Conservation (phyloP, 208 protist species). For the Strigomonas galati region DNA sequence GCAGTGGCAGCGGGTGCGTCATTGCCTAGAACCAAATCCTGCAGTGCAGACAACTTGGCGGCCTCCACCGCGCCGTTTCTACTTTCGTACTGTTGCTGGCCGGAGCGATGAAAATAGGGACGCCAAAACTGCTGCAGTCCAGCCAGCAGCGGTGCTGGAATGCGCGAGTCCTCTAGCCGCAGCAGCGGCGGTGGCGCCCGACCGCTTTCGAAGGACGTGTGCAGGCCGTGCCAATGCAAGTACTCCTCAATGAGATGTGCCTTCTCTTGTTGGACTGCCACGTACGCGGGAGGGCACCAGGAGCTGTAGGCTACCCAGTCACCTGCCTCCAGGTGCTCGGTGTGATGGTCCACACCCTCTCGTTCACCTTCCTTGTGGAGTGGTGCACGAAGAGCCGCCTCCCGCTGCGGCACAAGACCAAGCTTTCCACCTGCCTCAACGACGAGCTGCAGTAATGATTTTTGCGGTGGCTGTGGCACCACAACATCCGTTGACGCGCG, state of each 20-base stretch:
- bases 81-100: not conserved
- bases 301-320: conserved; percentile 4
- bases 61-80: not conserved
- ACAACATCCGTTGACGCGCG: conserved; percentile 35
- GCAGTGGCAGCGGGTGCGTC: not conserved
- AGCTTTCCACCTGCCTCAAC: conserved; percentile 55
- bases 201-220: not conserved
- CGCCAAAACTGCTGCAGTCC: not conserved
- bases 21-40: conserved; percentile 1
- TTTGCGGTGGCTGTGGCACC: conserved; percentile 14
- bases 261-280: conserved; percentile 24
- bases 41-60: not conserved
- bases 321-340: conserved; percentile 21
- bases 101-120: not conserved
- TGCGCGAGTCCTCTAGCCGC: not conserved
- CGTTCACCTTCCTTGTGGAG: conserved; percentile 24
- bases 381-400: conserved; percentile 7
- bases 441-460: conserved; percentile 77
- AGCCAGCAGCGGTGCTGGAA: conserved; percentile 1
- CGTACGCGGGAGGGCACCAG: conserved; percentile 39
- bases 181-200: conserved; percentile 42
- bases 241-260: not conserved
- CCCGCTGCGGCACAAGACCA: conserved; percentile 46
- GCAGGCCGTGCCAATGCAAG: conserved; percentile 1
- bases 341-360: conserved; percentile 17